These are phyloP conservation scores for Penicillium sp. DNA, from an alignment of 2,329 filamentous ascomycete genomes.

Conservation along the genomic window DNA sequence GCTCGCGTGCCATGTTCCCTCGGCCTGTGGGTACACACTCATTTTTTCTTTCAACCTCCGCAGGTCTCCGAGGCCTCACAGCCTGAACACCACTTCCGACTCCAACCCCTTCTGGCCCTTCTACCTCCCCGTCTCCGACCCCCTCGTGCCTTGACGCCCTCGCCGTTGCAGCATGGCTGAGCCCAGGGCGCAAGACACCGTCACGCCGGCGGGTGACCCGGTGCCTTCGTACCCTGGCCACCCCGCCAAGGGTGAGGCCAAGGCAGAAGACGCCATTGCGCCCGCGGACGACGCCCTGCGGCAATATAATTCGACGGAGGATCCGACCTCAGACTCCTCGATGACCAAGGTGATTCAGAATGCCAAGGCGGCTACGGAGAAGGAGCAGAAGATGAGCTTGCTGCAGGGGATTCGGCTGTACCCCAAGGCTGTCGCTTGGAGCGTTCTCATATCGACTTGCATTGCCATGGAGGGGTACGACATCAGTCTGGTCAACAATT, in stretches of 20 bases:
- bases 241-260: too few relatives aligned
- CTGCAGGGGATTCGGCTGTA: conserved; percentile 76
- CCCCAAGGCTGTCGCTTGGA: conserved; percentile 82
- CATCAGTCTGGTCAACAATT: conserved; percentile 75
- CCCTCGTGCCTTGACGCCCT: conserved; percentile 3
- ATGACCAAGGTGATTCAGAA: conserved; percentile 39
- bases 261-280: conserved; percentile 22
- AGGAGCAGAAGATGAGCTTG: conserved; percentile 65
- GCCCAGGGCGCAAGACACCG: conserved; percentile 23
- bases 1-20: conserved; percentile 19
- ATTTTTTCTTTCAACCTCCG: conserved; percentile 20
- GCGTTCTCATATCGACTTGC: conserved; percentile 80
- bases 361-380: conserved; percentile 45
- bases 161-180: conserved; percentile 26
- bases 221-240: background rate
- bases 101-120: background rate
- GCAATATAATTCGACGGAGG: conserved; percentile 15
- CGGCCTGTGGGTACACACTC: conserved; percentile 20
- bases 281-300: conserved; percentile 18
- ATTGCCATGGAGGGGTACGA: conserved; percentile 93
- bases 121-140: background rate
- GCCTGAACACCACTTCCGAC: conserved; percentile 6
- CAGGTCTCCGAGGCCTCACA: conserved; percentile 13
- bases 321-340: conserved; percentile 22
- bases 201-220: background rate